Evolutionary conservation across 2,329 filamentous ascomycete genomes (phyloP).

Genomic region (Onygenales sp.): DNA sequence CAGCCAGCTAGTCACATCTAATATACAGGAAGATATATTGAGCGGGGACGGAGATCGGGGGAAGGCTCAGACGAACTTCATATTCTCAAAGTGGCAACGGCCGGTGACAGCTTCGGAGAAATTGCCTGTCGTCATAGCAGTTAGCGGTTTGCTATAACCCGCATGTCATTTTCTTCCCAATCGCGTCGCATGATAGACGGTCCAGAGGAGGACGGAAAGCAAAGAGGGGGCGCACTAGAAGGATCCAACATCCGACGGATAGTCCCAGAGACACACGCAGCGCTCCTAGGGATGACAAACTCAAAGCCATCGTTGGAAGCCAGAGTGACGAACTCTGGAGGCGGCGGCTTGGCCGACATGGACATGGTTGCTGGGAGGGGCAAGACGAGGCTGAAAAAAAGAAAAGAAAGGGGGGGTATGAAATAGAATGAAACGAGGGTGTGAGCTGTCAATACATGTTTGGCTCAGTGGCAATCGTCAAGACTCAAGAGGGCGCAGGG

Average conservation of each 20-base stretch:
- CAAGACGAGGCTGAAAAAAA: not conserved
- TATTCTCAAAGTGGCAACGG: conserved; percentile 49
- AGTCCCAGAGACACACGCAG: conserved; percentile 51
- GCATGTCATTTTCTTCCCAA: too few relatives aligned
- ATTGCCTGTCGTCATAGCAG: conserved; percentile 34
- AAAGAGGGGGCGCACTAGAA: conserved; percentile 40
- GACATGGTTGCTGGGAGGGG: conserved; percentile 10
- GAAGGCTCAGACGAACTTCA: conserved; percentile 38
- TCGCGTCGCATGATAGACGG: not conserved
- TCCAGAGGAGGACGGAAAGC: not conserved
- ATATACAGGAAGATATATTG: not conserved
- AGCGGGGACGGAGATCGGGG: not conserved
- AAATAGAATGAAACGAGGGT: conserved; percentile 1
- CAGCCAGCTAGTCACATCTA: not conserved
- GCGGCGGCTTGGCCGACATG: conserved; percentile 11
- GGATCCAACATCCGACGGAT: conserved; percentile 57
- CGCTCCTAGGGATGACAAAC: conserved; percentile 52
- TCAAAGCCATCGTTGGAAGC: conserved; percentile 56
- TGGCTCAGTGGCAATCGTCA: not conserved
- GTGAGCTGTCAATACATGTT: not conserved
- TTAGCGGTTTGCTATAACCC: too few relatives aligned
- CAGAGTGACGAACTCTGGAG: conserved; percentile 52
- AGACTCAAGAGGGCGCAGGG: too few relatives aligned
- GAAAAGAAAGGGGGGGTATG: not conserved
- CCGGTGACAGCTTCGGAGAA: conserved; percentile 53